These are phyloP conservation scores for Endothia cerciana DNA, from an alignment of 2,329 filamentous ascomycete genomes.

Conservation along the genomic window DNA sequence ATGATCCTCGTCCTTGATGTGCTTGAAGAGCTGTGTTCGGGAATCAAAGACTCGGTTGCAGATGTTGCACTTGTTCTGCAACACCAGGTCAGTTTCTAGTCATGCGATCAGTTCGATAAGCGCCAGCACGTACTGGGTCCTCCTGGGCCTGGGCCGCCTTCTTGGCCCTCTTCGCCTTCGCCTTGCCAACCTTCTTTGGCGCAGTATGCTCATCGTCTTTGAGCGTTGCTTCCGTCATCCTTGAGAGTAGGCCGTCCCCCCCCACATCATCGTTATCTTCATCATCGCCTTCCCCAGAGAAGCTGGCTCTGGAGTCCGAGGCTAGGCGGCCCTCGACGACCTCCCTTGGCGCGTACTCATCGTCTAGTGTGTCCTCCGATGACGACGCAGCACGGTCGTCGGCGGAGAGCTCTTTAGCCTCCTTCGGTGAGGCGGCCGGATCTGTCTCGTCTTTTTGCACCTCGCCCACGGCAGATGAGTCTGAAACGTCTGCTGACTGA, in stretches of 20 bases:
- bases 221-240: constrained; percentile 37
- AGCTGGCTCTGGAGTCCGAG: neutral
- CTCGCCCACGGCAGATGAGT: constrained; percentile 7
- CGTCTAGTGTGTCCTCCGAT: constrained; percentile 31
- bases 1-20: constrained; percentile 69
- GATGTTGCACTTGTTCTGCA: constrained; percentile 47
- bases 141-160: constrained; percentile 43
- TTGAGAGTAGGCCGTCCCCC: constrained; percentile 4
- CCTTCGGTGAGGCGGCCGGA: neutral
- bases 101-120: constrained; percentile 11
- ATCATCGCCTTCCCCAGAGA: constrained; percentile 14
- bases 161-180: constrained; percentile 55
- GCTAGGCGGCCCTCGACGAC: constrained; percentile 40
- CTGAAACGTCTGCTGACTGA: neutral
- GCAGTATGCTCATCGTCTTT: constrained; percentile 29
- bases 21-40: constrained; percentile 72
- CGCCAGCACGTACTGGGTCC: constrained; percentile 7
- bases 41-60: constrained; percentile 58
- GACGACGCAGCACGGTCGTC: constrained; percentile 22
- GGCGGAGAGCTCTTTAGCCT: constrained; percentile 18
- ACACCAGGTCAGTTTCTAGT: constrained; percentile 4
- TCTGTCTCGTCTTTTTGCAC: constrained; percentile 13
- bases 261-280: constrained; percentile 22
- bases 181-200: constrained; percentile 53
- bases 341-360: constrained; percentile 54